Conservation (phyloP, 2,329 filamentous ascomycete species). For the Trichoderma simmonsii region DNA sequence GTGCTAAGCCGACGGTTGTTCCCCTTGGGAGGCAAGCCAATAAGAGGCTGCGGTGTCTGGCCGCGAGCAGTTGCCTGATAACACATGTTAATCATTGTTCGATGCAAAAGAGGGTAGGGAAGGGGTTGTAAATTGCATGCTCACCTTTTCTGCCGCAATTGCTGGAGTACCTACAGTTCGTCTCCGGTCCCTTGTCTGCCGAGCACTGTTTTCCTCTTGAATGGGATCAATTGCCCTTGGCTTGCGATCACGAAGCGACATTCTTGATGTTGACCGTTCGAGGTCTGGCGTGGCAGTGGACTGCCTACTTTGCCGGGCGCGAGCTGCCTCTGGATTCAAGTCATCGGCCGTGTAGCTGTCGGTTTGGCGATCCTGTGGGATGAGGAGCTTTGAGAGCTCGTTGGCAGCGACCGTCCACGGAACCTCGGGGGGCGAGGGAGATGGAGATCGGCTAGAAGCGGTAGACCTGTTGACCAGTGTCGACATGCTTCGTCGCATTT, state of each 20-base stretch:
- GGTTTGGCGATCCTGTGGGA: conserved; percentile 72
- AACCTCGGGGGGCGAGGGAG: conserved; percentile 75
- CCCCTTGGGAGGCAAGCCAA: conserved; percentile 32
- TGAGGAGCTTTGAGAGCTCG: conserved; percentile 77
- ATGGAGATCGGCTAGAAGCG: conserved; percentile 42
- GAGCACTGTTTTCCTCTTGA: conserved; percentile 39
- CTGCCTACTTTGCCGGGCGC: conserved; percentile 63
- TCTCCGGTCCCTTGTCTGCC: conserved; percentile 46
- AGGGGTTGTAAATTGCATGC: neutral
- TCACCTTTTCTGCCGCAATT: conserved; percentile 28
- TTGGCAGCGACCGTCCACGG: conserved; percentile 81
- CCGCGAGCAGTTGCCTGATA: conserved; percentile 34
- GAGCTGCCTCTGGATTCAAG: conserved; percentile 65
- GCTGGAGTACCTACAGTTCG: conserved; percentile 44
- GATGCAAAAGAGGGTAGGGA: neutral
- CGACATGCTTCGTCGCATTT: conserved; percentile 62
- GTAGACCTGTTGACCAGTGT: conserved; percentile 37
- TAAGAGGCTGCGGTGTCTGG: conserved; percentile 28
- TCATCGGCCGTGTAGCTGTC: conserved; percentile 76
- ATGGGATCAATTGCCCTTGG: conserved; percentile 53
- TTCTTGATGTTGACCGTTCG: conserved; percentile 53
- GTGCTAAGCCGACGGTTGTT: conserved; percentile 49
- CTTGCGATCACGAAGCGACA: conserved; percentile 72
- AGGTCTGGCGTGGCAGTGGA: conserved; percentile 36
- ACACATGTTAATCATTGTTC: neutral